Conservation (phyloP, 129 eudicot genomes). For the Ambrosia artemisiifolia region DNA sequence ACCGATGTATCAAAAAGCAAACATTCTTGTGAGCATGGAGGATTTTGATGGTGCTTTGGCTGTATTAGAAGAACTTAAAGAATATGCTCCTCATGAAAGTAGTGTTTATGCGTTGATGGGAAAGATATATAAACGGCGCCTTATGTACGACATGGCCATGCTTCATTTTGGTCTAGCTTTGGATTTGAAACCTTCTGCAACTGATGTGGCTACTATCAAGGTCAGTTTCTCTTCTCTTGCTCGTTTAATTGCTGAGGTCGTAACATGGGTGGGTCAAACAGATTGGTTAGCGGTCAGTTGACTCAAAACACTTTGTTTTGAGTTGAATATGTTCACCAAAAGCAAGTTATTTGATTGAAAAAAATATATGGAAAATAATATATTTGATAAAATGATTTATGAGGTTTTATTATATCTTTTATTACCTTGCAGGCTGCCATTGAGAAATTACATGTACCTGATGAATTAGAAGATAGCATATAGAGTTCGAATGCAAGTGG, state of each 20-base stretch:
- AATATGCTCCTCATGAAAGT: slow-evolving; percentile 91
- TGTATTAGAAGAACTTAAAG: slow-evolving; percentile 94
- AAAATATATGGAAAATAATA: background rate
- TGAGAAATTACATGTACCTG: slow-evolving; percentile 97
- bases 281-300: background rate
- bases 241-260: background rate
- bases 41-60: slow-evolving; percentile 66
- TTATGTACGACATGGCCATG: slow-evolving; percentile 85
- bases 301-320: background rate
- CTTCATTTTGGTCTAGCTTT: slow-evolving; percentile 95
- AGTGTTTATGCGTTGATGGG: slow-evolving; percentile 98
- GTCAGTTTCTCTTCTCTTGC: slow-evolving; percentile 28
- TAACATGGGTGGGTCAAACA: background rate
- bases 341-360: background rate
- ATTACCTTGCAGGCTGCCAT: slow-evolving; percentile 71
- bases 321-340: background rate
- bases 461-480: slow-evolving; percentile 62
- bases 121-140: slow-evolving; percentile 69
- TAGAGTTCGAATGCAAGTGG: slow-evolving; percentile 26
- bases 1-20: slow-evolving; percentile 96
- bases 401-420: background rate
- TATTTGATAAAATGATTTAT: background rate
- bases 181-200: slow-evolving; percentile 96
- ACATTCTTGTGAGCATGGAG: slow-evolving; percentile 83
- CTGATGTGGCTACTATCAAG: slow-evolving; percentile 97